These are phyloP conservation scores for Castanea mollissima DNA, from an alignment of 306 rosid genomes.

Conservation along the genomic window DNA sequence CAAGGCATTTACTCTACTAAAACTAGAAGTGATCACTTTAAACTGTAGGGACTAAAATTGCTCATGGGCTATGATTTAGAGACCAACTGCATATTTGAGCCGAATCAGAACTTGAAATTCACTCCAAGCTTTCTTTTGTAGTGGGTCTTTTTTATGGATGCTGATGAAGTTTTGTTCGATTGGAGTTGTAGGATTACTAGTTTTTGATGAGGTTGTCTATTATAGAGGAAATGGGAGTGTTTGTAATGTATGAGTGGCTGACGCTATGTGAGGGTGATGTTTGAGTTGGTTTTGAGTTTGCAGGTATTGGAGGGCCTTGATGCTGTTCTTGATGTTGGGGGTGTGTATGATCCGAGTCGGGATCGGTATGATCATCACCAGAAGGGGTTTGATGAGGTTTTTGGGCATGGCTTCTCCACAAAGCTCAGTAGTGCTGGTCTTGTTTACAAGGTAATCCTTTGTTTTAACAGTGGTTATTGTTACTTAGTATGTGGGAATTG, in stretches of 20 bases:
- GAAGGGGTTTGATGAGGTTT: constrained; percentile 86
- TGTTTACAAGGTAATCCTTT: constrained; percentile 70
- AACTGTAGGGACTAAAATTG: too few relatives aligned
- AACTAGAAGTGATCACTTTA: too few relatives aligned
- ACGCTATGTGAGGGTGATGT: background rate
- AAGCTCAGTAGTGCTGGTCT: constrained; percentile 97
- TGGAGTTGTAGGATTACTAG: too few relatives aligned
- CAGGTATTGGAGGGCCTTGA: constrained; percentile 88
- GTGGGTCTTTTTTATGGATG: background rate
- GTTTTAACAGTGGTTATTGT: background rate
- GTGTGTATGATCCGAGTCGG: constrained; percentile 71
- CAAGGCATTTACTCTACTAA: too few relatives aligned
- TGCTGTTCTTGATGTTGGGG: constrained; percentile 98
- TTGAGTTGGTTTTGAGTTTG: background rate
- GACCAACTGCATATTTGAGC: too few relatives aligned
- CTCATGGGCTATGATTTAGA: too few relatives aligned
- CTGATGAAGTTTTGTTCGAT: too few relatives aligned
- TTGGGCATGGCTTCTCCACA: constrained; percentile 85
- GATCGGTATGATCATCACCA: constrained; percentile 98
- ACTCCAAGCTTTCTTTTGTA: background rate
- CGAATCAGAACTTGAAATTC: too few relatives aligned
- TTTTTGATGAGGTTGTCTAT: too few relatives aligned
- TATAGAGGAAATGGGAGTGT: too few relatives aligned
- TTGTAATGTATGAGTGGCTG: too few relatives aligned
- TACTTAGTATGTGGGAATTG: background rate